Percentiles rank a stretch among this genome's conserved stretches.
Evolutionary conservation across 257 asterid species (phyloP).

Genomic region (Dorcoceras hygrometricum): DNA sequence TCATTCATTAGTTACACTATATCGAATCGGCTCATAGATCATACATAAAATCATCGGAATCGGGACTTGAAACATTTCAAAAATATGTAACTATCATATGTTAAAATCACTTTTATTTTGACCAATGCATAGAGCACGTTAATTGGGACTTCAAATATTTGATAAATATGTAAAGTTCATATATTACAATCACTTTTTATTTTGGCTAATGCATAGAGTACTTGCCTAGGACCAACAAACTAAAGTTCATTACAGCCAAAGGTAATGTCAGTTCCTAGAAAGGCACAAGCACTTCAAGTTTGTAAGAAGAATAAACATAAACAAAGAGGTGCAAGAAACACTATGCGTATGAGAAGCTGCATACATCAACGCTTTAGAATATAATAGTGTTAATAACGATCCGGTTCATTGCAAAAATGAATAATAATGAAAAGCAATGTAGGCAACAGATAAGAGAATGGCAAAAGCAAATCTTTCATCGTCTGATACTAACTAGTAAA

Average conservation of each 20-base stretch:
- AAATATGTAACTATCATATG: too few species aligned
- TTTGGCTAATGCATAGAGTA: too few species aligned
- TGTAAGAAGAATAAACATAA: background rate
- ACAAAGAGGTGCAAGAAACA: constrained; percentile 16
- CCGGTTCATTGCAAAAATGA: background rate
- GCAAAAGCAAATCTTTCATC: constrained; percentile 29
- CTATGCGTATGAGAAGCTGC: constrained; percentile 18
- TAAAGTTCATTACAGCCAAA: constrained; percentile 1
- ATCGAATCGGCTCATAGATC: too few species aligned
- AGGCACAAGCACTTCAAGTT: constrained; percentile 2
- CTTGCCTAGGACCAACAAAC: background rate
- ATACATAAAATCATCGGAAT: too few species aligned
- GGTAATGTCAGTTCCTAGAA: constrained; percentile 8
- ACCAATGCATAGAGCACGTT: too few species aligned
- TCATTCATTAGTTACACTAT: too few species aligned
- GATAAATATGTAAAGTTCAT: too few species aligned
- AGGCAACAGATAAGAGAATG: constrained; percentile 1
- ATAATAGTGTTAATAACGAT: constrained; percentile 9
- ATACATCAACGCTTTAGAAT: constrained; percentile 8
- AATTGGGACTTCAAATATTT: too few species aligned
- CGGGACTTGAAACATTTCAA: too few species aligned
- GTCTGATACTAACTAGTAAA: constrained; percentile 55
- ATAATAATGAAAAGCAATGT: background rate
- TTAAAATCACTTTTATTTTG: too few species aligned
- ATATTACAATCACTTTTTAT: too few species aligned